A percentile compares a stretch with the other conserved stretches of the same genome.
phyloP scores from a whole-genome alignment of 306 rosid species.

The Prinsepia uniflora region DNA sequence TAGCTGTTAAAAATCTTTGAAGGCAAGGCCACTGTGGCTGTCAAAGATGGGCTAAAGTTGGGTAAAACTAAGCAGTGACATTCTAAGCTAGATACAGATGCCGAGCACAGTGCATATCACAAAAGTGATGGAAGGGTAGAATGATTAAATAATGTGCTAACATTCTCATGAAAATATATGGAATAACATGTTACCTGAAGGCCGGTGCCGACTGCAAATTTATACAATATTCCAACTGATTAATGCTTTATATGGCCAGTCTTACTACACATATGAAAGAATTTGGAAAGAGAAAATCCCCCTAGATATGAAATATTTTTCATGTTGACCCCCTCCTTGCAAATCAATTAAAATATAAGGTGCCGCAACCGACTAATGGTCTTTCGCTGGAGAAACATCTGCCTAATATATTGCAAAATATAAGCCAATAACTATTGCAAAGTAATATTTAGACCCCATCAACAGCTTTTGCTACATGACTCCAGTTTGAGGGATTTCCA shows the following conservation, averaged over 20 bases:
- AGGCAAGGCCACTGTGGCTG: conserved; percentile 1
- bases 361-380: not conserved
- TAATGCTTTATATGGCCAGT: not conserved
- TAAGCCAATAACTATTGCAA: not conserved
- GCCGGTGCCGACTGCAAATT: not conserved
- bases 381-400: not conserved
- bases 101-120: not conserved
- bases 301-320: not conserved
- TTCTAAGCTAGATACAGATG: not conserved
- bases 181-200: not conserved
- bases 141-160: not conserved
- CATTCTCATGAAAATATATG: not conserved
- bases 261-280: not conserved
- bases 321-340: not conserved
- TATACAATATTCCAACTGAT: not conserved
- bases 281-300: not conserved
- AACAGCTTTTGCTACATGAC: not conserved
- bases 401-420: not conserved
- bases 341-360: not conserved
- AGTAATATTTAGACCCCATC: not conserved
- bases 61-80: not conserved
- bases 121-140: not conserved
- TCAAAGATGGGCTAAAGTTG: not conserved
- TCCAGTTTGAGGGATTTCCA: not conserved
- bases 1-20: not conserved